Base-by-base conservation (phyloP, 1,284 basidiomycete genomes). In the Phylloporus sp. region DNA sequence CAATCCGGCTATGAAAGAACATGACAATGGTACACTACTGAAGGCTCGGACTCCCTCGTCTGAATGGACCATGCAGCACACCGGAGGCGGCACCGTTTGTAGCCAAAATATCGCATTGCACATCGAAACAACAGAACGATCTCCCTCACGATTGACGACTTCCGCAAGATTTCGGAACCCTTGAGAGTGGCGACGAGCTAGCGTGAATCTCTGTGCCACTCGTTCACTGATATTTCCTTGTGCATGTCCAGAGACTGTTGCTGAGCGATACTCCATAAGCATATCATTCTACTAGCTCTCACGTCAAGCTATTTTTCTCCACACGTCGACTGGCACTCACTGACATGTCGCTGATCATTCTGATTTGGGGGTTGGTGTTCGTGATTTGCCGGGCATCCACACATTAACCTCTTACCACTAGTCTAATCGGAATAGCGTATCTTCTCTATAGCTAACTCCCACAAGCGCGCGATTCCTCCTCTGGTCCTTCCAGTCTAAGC, bases 401-500 rank as follows among this genome's bases (percentile, higher is more conserved):
- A 41, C 27, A 0, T 29, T 71, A 20, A 66, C 59, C 8, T 39
- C 37, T 60, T 5, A 17, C 55, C 56, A 1, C 59, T 76, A 83
- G 84, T 35, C 75, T 86, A 35, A 85, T 91, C 65, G 88, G 89
- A 35, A 83, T 89, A 8, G 88, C 88, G 2, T 91, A 88, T 74
- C 89, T 89, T 0, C 80, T 91, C 3, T 89, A 86, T 77, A 86
- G 83, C 72, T 89, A 87, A 80, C 80, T 88, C 32, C 83, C 85
- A 6, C 76, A 77, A 32, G 76, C 80, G 29, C 82, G 82, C 55
- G 79, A 83, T 64, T 74, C 81, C 1, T 70, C 82, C 6, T 62
- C 69, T 5, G 78, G 78, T 45, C 63, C 77, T 4, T 67, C 75
- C 1, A 78, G 75, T 47, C 75, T 83, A 2, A 68, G 77, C 69